These are phyloP conservation scores for Conoideocrella luteorostrata DNA, from an alignment of 2,329 filamentous ascomycete genomes.

Conservation along the genomic window DNA sequence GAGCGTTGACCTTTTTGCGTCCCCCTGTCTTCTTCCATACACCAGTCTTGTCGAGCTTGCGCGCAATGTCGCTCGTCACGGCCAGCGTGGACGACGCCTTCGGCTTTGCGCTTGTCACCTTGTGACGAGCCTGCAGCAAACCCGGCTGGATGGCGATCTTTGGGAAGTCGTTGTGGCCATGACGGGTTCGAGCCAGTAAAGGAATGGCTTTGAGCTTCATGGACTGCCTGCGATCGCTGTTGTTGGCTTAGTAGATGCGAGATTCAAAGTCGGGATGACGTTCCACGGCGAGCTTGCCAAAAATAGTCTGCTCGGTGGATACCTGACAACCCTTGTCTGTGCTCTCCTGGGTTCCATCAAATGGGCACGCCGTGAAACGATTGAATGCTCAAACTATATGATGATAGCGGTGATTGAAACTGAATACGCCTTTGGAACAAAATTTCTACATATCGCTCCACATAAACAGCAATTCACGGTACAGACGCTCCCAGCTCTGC, in stretches of 20 bases:
- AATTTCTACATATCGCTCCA: constrained; percentile 1
- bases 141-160: constrained; percentile 9
- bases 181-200: not conserved
- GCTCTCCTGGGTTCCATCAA: too few relatives aligned
- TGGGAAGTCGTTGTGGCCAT: constrained; percentile 4
- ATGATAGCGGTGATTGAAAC: too few relatives aligned
- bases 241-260: not conserved
- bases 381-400: too few relatives aligned
- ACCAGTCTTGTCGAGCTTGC: constrained; percentile 18
- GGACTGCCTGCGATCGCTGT: not conserved
- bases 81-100: constrained; percentile 12
- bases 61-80: constrained; percentile 15
- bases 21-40: constrained; percentile 18
- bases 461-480: not conserved
- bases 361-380: too few relatives aligned
- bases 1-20: constrained; percentile 9
- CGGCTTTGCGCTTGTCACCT: constrained; percentile 6
- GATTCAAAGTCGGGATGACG: not conserved
- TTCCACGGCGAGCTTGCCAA: not conserved
- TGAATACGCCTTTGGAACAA: too few relatives aligned
- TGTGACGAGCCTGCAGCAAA: constrained; percentile 7
- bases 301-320: not conserved
- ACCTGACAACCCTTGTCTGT: too few relatives aligned
- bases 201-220: not conserved
- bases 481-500: too few relatives aligned